Percentiles rank a stretch among this genome's conserved stretches.
These are phyloP conservation scores for Aphanomyces astaci DNA, from an alignment of 352 stramenopile species.

Conservation along the genomic window DNA sequence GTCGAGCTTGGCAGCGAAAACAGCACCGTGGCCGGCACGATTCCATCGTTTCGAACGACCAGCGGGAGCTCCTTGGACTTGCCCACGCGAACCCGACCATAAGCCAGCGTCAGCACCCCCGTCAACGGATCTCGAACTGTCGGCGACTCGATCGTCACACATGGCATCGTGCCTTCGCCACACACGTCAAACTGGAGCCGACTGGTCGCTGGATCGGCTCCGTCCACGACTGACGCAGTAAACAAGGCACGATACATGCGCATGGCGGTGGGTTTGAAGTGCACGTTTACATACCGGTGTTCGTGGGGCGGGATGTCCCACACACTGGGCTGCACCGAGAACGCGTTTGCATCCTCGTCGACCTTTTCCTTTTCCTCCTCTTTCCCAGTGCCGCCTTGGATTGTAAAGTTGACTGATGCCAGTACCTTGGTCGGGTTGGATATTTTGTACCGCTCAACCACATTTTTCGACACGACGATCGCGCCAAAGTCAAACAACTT, in stretches of 20 bases:
- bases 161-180: slow-evolving; percentile 90
- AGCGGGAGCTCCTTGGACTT: slow-evolving; percentile 64
- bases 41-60: slow-evolving; percentile 85
- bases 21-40: slow-evolving; percentile 85
- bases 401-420: slow-evolving; percentile 79
- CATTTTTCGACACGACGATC: slow-evolving; percentile 71
- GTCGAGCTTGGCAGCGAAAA: slow-evolving; percentile 84
- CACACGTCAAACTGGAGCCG: slow-evolving; percentile 83
- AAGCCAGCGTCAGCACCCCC: slow-evolving; percentile 68
- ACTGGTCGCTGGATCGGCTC: slow-evolving; percentile 28
- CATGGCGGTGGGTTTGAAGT: slow-evolving; percentile 89
- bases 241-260: slow-evolving; percentile 76
- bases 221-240: slow-evolving; percentile 72
- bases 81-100: slow-evolving; percentile 63
- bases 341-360: slow-evolving; percentile 26
- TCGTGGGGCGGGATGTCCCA: slow-evolving; percentile 93
- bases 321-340: slow-evolving; percentile 83
- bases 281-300: slow-evolving; percentile 89
- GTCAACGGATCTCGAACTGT: slow-evolving; percentile 45
- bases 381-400: too few relatives aligned
- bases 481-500: slow-evolving; percentile 83
- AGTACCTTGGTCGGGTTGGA: slow-evolving; percentile 93
- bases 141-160: slow-evolving; percentile 82
- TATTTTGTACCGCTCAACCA: slow-evolving; percentile 90
- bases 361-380: too few relatives aligned